These are phyloP conservation scores for Phytopythium montanum DNA, from an alignment of 352 stramenopile genomes.

Conservation along the genomic window DNA sequence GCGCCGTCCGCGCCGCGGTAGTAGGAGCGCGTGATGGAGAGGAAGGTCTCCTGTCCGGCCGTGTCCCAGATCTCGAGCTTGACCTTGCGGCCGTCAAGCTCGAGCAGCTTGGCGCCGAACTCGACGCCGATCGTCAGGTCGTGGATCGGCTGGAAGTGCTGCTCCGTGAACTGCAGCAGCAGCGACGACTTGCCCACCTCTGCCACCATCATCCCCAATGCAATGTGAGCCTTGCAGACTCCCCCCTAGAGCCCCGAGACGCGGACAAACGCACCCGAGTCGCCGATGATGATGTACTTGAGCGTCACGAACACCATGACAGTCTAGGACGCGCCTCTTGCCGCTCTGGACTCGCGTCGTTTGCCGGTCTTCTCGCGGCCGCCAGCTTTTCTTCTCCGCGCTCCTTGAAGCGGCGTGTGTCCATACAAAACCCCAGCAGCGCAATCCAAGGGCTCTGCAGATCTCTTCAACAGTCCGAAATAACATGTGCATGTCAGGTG, in stretches of 20 bases:
- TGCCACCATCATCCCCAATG: conserved; percentile 7
- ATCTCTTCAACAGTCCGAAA: background rate
- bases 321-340: background rate
- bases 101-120: conserved; percentile 85
- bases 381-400: conserved; percentile 2
- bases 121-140: conserved; percentile 91
- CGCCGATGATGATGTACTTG: conserved; percentile 90
- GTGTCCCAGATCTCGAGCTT: conserved; percentile 94
- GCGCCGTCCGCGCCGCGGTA: conserved; percentile 86
- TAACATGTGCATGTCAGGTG: background rate
- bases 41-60: conserved; percentile 87
- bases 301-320: conserved; percentile 87
- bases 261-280: conserved; percentile 39
- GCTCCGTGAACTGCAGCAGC: conserved; percentile 89
- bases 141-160: conserved; percentile 88
- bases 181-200: conserved; percentile 90
- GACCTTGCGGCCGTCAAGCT: conserved; percentile 79
- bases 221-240: too few species aligned
- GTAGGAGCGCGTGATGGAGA: conserved; percentile 88
- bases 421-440: background rate
- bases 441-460: background rate
- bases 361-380: background rate
- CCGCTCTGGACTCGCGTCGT: background rate
- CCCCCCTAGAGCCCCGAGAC: too few species aligned
- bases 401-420: conserved; percentile 4